Evolutionary conservation across 1,139 yeast genomes (phyloP).

Genomic region (Magnusiomyces suaveolens): DNA sequence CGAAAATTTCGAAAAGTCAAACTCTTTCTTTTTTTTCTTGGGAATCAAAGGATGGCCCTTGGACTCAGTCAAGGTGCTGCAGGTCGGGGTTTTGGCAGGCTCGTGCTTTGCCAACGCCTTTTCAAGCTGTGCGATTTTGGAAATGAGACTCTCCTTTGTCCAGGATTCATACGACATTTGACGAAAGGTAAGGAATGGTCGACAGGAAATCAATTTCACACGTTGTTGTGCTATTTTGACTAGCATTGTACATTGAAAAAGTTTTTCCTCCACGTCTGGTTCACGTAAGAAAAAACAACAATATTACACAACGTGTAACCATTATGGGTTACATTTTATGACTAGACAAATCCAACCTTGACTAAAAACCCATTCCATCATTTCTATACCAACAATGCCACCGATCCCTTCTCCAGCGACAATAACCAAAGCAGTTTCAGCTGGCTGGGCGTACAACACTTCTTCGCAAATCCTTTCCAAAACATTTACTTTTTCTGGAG

Average conservation of each 20-base stretch:
- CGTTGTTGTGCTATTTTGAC: neutral
- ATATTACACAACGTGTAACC: too few relatives aligned
- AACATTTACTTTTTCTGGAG: conserved; percentile 2
- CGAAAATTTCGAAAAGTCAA: conserved; percentile 61
- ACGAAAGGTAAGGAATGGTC: neutral
- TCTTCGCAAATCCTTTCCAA: conserved; percentile 1
- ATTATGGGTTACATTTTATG: too few relatives aligned
- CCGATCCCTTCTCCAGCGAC: neutral
- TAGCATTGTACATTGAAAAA: neutral
- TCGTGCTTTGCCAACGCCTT: conserved; percentile 2
- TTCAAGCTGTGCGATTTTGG: conserved; percentile 44
- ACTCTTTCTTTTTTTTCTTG: conserved; percentile 34
- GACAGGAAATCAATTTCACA: neutral
- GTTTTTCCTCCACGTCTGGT: neutral
- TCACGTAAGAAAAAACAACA: neutral
- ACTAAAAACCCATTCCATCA: neutral
- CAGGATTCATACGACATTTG: conserved; percentile 27
- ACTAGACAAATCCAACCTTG: too few relatives aligned
- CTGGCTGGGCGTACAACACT: conserved; percentile 1
- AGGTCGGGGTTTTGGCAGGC: neutral
- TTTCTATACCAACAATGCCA: neutral
- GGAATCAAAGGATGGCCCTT: neutral
- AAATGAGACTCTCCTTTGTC: conserved; percentile 46
- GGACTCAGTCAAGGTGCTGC: too few relatives aligned
- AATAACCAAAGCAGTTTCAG: neutral